Base-by-base conservation (phyloP, 2,329 filamentous ascomycete genomes). In the Pestalotiopsis sp. region DNA sequence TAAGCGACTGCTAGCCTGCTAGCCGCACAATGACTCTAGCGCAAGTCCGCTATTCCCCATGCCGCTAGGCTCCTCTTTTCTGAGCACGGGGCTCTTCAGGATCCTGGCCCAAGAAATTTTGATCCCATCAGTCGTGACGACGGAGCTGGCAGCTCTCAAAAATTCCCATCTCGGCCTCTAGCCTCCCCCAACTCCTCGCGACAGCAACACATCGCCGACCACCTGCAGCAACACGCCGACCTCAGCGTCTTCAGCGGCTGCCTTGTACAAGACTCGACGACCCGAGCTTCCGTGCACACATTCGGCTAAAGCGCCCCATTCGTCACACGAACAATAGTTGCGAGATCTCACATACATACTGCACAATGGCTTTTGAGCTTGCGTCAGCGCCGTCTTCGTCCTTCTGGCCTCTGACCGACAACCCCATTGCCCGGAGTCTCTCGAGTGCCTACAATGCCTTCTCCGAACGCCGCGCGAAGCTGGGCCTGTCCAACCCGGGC, bases 401-500 rank as follows among this genome's bases (percentile, higher is more conserved):
- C 74, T 84, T 90, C 76, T 89, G 89, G 77, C 89, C 94, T 75
- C 80, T 97, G 74, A 86, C 89, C 76, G 87, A 91, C 77, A 97
- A 97, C 81, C 89, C 93, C 70, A 82, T 96, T 76, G 85, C 90
- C 68, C 85, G 86, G 73, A 86, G 89, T 73, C 79, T 97, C 75
- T 88, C 90, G 81, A 92, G 97, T 86, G 91, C 90, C 82, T 92
- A 96, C 84, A 88, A 86, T 76, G 89, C 91, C 67, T 97, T 98
- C 81, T 92, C 91, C 72, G 93, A 96, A 76, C 90, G 93, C 84
- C 92, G 96, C 86, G 92, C 91, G 76, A 92, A 93, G 83, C 89
- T 99, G 73, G 95, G 95, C 71, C 87, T 99, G 75, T 88, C 91
- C 74, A 98, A 98, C 83, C 96, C 96, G 56, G 96, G 96, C 76